Evolutionary conservation across 768 basidiomycete genomes (phyloP).

Genomic region (Lactarius psammicola): DNA sequence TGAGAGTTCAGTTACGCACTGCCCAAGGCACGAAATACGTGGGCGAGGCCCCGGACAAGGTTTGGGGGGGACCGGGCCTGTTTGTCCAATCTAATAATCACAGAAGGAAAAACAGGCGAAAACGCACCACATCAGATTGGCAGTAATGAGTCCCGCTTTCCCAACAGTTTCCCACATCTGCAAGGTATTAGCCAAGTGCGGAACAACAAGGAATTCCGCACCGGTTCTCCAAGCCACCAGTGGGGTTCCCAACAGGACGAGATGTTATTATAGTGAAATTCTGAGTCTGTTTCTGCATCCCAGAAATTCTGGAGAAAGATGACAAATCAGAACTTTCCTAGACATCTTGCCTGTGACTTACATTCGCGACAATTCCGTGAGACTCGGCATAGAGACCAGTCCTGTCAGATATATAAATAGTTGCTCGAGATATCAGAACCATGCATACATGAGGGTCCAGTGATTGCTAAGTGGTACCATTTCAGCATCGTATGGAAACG

Average conservation of each 20-base stretch:
- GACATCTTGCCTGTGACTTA: slow-evolving; percentile 36
- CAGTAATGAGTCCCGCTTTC: slow-evolving; percentile 69
- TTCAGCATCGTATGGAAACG: background rate
- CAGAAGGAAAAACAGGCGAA: background rate
- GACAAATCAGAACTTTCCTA: background rate
- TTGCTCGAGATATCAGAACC: slow-evolving; percentile 3
- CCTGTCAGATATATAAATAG: slow-evolving; percentile 41
- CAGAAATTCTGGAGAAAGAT: slow-evolving; percentile 66
- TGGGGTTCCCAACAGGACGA: slow-evolving; percentile 60
- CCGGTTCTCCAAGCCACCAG: slow-evolving; percentile 93
- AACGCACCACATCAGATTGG: slow-evolving; percentile 89
- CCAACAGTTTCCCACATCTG: slow-evolving; percentile 91
- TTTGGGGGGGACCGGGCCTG: slow-evolving; percentile 83
- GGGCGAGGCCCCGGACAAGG: slow-evolving; percentile 58
- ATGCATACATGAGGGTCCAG: slow-evolving; percentile 75
- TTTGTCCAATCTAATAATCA: background rate
- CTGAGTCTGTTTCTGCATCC: slow-evolving; percentile 61
- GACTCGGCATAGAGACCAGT: slow-evolving; percentile 88
- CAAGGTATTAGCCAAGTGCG: slow-evolving; percentile 2
- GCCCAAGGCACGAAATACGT: slow-evolving; percentile 81
- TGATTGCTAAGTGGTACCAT: slow-evolving; percentile 60
- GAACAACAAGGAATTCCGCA: slow-evolving; percentile 37
- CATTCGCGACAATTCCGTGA: slow-evolving; percentile 89
- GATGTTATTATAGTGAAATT: slow-evolving; percentile 70
- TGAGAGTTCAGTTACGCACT: slow-evolving; percentile 37